Evolutionary conservation across 768 basidiomycete species (phyloP), one percentile per base, ranked within the genome.

Genomic region (Boletus sp.): DNA sequence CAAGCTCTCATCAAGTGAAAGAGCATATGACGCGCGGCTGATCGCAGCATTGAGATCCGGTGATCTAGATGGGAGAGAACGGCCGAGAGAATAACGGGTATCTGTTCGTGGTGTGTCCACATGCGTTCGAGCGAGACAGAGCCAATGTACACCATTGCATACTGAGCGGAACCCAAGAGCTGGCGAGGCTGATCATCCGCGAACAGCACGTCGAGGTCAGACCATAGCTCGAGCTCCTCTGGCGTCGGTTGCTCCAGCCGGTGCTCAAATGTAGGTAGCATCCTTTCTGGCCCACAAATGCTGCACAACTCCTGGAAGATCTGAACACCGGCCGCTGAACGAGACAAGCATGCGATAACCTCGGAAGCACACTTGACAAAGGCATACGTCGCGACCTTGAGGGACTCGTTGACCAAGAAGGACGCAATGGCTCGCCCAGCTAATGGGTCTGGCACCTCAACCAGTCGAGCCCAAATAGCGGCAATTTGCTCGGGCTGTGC

Each of bases 351-450:
- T 0, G 92, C 88, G 20, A 96, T 82, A 51, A 95, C 84, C 60
- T 87, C 87, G 44, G 89, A 83, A 1, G 90, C 89, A 64, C 90
- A 90, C 44, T 77, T 78, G 56, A 96, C 82, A 71, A 92, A 95
- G 15, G 84, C 81, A 5, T 81, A 79, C 60, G 84, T 93, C 39
- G 89, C 87, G 42, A 94, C 86, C 70, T 89, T 90, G 60, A 89
- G 85, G 1, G 92, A 90, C 64, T 96, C 92, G 62, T 94, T 92
- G 36, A 96, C 77, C 3, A 98, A 77, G 71, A 93, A 98, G 32
- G 87, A 82, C 48, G 90, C 78, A 15, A 92, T 78, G 4, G 91
- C 90, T 52, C 86, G 88, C 2, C 90, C 89, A 58, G 94, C 93
- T 24, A 81, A 78, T 53, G 85, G 80, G 62, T 85, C 78, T 28